Percentiles rank a stretch among this genome's conserved stretches.
phyloP scores from a whole-genome alignment of 257 asterid species.

The Prunella vulgaris region DNA sequence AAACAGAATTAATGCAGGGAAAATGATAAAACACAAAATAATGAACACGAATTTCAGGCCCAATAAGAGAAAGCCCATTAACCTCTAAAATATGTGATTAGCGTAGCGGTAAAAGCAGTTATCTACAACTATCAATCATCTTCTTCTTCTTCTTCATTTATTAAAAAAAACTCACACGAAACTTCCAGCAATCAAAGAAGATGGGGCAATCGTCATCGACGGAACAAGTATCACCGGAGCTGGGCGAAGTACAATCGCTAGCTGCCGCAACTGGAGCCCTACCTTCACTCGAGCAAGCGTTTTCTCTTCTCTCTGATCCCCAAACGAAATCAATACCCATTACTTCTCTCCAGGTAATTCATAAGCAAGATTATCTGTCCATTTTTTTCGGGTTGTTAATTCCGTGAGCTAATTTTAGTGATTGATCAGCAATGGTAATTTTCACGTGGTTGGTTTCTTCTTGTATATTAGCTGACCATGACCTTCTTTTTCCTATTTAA shows the following conservation, averaged over 20 bases:
- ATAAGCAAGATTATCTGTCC: background rate
- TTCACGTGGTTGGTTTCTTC: background rate
- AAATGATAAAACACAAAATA: too few species aligned
- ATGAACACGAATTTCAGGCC: too few species aligned
- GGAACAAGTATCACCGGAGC: slow-evolving; percentile 53
- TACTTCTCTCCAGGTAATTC: slow-evolving; percentile 57
- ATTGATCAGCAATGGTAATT: background rate
- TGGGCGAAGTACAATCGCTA: slow-evolving; percentile 61
- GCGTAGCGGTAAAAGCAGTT: too few species aligned
- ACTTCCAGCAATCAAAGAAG: background rate
- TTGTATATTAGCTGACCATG: background rate
- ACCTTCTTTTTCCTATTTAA: background rate
- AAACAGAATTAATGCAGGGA: too few species aligned
- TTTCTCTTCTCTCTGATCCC: slow-evolving; percentile 67
- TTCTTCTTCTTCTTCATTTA: background rate
- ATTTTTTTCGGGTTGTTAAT: background rate
- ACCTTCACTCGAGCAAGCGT: slow-evolving; percentile 54
- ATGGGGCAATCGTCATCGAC: slow-evolving; percentile 90
- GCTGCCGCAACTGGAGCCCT: slow-evolving; percentile 92
- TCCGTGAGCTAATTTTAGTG: background rate
- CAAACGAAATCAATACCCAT: slow-evolving; percentile 55
- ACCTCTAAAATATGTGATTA: too few species aligned
- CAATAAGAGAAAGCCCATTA: too few species aligned
- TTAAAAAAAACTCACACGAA: background rate
- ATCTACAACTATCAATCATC: too few species aligned